Base-by-base conservation (phyloP, 768 basidiomycete species). In the Boletus edulis region DNA sequence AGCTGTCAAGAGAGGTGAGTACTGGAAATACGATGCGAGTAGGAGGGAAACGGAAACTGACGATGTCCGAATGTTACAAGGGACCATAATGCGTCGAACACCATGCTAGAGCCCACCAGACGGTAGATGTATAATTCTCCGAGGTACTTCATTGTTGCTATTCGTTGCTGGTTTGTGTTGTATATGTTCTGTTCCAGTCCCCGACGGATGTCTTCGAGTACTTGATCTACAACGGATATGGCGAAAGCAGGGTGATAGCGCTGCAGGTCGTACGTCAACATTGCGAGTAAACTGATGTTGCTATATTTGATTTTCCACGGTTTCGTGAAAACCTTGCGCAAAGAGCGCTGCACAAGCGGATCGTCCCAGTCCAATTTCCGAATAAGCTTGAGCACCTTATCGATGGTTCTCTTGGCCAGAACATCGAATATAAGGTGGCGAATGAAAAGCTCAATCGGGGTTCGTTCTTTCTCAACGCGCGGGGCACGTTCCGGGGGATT, bases 101-200 rank as follows among this genome's bases (percentile, higher is more conserved):
- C 81, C 63, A 98, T 84, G 14, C 85, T 77, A 7, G 94, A 96
- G 62, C 89, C 89, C 63, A 98, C 74, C 18, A 98, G 77, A 22
- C 97, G 84, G 69, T 97, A 98, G 69, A 96, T 98, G 72, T 98
- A 99, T 41, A 99, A 76, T 72, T 99, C 97, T 41, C 96, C 97
- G 2, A 99, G 81, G 69, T 94, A 98, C 72, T 96, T 98, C 66
- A 97, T 81, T 0, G 91, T 87, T 0, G 97, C 89, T 53, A 98
- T 78, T 49, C 97, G 81, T 59, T 91, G 83, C 76, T 99, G 97
- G 68, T 98, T 98, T 59, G 88, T 86, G 69, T 86, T 96, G 76
- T 98, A 98, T 29, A 92, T 75, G 67, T 98, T 98, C 69, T 91
- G 89, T 74, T 98, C 97, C 61, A 98, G 73, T 0, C 96, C 95